Percentiles rank a stretch among this genome's conserved stretches.
Conservation (phyloP, 805 yeast species). For the Zygoascus bituminiphila region DNA sequence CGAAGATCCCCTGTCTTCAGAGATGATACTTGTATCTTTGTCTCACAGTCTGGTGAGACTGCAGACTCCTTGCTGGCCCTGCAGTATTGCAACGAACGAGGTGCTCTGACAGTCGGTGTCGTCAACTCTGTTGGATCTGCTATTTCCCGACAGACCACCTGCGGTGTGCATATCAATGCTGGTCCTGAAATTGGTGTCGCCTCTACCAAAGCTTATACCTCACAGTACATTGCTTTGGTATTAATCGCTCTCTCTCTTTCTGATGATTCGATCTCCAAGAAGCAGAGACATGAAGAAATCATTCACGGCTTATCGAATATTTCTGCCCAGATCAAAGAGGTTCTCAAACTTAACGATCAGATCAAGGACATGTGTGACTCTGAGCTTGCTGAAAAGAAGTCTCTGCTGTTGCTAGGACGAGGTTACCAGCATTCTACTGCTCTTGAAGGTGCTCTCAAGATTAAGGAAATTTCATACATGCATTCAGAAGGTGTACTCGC, state of each 20-base stretch:
- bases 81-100: slow-evolving; percentile 92
- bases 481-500: slow-evolving; percentile 99
- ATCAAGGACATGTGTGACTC: slow-evolving; percentile 69
- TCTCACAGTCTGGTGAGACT: slow-evolving; percentile 98
- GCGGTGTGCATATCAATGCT: slow-evolving; percentile 99
- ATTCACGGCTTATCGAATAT: slow-evolving; percentile 77
- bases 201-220: slow-evolving; percentile 96
- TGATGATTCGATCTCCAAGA: slow-evolving; percentile 75
- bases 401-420: slow-evolving; percentile 86
- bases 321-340: slow-evolving; percentile 77
- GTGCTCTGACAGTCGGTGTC: slow-evolving; percentile 95
- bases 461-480: slow-evolving; percentile 97
- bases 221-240: slow-evolving; percentile 93
- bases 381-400: slow-evolving; percentile 71
- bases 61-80: slow-evolving; percentile 95
- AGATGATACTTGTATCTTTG: slow-evolving; percentile 96
- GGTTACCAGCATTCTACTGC: slow-evolving; percentile 98
- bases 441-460: slow-evolving; percentile 95
- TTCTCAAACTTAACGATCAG: slow-evolving; percentile 60
- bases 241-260: slow-evolving; percentile 95
- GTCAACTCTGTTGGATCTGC: slow-evolving; percentile 97
- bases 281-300: slow-evolving; percentile 71
- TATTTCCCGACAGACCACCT: slow-evolving; percentile 92
- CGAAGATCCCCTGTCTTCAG: slow-evolving; percentile 95
- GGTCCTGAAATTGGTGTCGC: slow-evolving; percentile 99